Evolutionary conservation across 805 yeast genomes (phyloP), one percentile per base, ranked within the genome.

Genomic region (Candida maesae): DNA sequence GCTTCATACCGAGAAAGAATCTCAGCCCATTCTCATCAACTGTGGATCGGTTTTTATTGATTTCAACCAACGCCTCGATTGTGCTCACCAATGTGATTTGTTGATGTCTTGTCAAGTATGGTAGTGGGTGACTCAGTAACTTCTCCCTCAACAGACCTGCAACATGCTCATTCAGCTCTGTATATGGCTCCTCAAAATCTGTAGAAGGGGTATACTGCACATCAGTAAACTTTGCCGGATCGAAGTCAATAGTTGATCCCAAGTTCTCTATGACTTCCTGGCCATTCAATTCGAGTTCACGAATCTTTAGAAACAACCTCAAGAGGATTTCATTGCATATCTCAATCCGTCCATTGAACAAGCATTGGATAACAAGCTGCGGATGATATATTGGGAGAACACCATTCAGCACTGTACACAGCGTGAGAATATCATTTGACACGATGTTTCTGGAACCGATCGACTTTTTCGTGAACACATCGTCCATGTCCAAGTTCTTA

Each of bases 321-420:
- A 74, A 63, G 15, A 91, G 54, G 1, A 90, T 68, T 28, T 69
- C 71, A 45, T 77, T 71, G 2, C 79, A 90, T 2, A 78, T 55
- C 10, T 65, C 63, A 12, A 74, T 48, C 46, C 81, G 79, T 20
- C 80, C 81, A 49, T 78, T 73, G 52, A 83, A 79, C 15, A 90
- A 59, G 5, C 81, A 66, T 59, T 90, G 96, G 33, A 88, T 80
- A 35, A 90, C 61, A 39, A 87, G 73, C 59, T 89, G 96, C 0
- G 98, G 98, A 55, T 91, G 97, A 52, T 86, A 90, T 1, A 88
- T 64, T 0, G 97, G 96, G 13, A 91, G 60, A 0, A 95, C 93
- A 24, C 97, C 97, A 63, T 90, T 90, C 41, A 90, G 64, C 5
- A 89, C 81, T 13, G 86, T 67, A 36, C 83, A 84, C 42, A 90